Conservation (phyloP, 2,329 filamentous ascomycete species). For the Coniochaeta pulveracea region DNA sequence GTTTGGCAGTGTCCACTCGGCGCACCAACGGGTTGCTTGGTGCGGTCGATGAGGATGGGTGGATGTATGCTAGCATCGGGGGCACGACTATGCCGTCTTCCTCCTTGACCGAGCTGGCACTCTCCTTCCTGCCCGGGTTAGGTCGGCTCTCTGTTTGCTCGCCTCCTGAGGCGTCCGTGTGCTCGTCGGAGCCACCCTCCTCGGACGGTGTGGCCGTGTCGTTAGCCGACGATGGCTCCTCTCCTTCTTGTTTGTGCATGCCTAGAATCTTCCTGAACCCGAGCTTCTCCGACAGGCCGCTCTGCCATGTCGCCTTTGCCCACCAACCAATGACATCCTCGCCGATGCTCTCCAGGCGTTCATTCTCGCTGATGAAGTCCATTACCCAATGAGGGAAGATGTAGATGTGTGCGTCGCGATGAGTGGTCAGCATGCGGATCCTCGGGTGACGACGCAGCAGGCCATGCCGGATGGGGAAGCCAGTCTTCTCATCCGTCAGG, state of each 20-base stretch:
- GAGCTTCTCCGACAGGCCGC: constrained; percentile 67
- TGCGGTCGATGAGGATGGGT: constrained; percentile 49
- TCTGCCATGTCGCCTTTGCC: constrained; percentile 90
- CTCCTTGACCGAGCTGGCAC: constrained; percentile 12
- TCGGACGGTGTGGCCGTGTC: constrained; percentile 7
- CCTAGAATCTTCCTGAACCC: constrained; percentile 55
- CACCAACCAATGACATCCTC: constrained; percentile 93
- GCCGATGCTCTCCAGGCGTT: constrained; percentile 74
- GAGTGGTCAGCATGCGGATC: constrained; percentile 69
- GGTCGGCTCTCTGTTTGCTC: background rate
- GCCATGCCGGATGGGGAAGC: constrained; percentile 63
- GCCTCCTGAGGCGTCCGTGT: background rate
- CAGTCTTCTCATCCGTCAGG: constrained; percentile 62
- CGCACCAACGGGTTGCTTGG: constrained; percentile 57
- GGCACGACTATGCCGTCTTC: constrained; percentile 36
- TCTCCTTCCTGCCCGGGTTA: background rate
- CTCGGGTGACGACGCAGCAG: constrained; percentile 65
- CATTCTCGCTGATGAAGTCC: constrained; percentile 69
- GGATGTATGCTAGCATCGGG: constrained; percentile 72
- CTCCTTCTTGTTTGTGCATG: constrained; percentile 13
- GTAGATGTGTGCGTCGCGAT: constrained; percentile 90
- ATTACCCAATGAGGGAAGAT: constrained; percentile 88
- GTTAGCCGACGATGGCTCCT: constrained; percentile 14
- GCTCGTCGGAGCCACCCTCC: constrained; percentile 1
- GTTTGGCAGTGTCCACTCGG: constrained; percentile 75